phyloP scores from a whole-genome alignment of 2,329 filamentous ascomycete species.

The Alternaria burnsii region DNA sequence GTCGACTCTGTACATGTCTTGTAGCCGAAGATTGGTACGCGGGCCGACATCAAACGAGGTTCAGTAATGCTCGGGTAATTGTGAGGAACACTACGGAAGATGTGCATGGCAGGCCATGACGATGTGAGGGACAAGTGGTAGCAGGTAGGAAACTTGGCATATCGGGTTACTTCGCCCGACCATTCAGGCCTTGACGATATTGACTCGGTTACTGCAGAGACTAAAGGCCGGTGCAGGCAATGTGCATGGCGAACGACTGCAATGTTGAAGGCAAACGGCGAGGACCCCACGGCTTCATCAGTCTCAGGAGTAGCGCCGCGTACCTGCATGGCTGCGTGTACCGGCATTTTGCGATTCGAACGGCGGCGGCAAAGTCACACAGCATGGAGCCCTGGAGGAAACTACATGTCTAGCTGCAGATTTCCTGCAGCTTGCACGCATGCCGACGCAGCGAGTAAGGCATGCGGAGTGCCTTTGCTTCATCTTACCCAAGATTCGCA shows the following conservation, averaged over 20 bases:
- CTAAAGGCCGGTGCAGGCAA: neutral
- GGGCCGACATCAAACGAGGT: neutral
- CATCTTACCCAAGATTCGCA: conserved; percentile 19
- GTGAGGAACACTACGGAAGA: neutral
- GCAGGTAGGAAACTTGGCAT: neutral
- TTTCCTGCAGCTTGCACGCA: conserved; percentile 13
- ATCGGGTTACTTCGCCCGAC: conserved; percentile 1
- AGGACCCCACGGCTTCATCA: conserved; percentile 6
- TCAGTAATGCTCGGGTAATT: neutral
- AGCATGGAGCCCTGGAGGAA: conserved; percentile 8
- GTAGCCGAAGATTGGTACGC: neutral
- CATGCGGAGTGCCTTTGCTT: conserved; percentile 12
- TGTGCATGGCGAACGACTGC: neutral
- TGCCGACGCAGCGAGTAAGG: conserved; percentile 8
- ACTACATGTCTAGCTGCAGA: conserved; percentile 11
- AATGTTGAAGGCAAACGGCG: neutral
- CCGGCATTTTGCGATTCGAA: conserved; percentile 15
- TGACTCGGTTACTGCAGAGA: neutral
- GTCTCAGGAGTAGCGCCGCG: conserved; percentile 32
- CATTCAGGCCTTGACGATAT: neutral
- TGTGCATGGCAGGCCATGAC: neutral
- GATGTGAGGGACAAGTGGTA: neutral
- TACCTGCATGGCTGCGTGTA: conserved; percentile 25
- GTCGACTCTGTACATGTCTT: neutral
- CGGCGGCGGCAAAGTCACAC: conserved; percentile 19